These are phyloP conservation scores for Diaporthe ampelina DNA, from an alignment of 2,329 filamentous ascomycete species.

Conservation along the genomic window DNA sequence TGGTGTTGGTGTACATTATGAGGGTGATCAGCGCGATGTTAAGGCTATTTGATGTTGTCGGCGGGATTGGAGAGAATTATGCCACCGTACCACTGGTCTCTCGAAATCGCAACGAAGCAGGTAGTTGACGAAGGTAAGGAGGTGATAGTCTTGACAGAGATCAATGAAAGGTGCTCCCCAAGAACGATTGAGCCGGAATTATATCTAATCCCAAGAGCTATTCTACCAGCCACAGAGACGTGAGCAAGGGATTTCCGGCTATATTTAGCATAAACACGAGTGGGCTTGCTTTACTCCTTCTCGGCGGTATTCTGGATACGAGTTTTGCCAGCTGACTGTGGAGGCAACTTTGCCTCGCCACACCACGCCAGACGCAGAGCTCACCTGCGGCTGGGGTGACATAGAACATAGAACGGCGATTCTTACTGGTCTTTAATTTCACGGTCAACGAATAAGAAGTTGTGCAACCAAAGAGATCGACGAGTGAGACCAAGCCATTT, in stretches of 20 bases:
- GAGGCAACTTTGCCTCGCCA: background rate
- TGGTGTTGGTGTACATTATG: slow-evolving; percentile 2
- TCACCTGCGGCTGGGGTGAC: background rate
- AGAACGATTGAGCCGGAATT: background rate
- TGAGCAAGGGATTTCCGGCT: background rate
- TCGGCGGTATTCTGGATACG: slow-evolving; percentile 2
- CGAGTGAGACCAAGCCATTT: background rate
- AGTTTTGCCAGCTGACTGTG: slow-evolving; percentile 21
- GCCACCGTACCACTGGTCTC: background rate
- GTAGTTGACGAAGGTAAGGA: background rate
- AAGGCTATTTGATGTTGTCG: background rate
- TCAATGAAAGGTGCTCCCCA: background rate
- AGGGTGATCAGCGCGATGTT: background rate
- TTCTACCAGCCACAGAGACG: background rate
- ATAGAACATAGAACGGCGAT: background rate
- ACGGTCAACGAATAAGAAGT: background rate
- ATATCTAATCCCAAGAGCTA: background rate
- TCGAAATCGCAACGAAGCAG: background rate
- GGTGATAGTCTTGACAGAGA: background rate
- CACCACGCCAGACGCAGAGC: background rate
- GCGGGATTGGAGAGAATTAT: background rate
- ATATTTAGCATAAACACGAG: background rate
- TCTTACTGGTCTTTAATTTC: background rate
- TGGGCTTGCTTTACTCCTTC: background rate
- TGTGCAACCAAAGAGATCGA: background rate